Evolutionary conservation across 352 stramenopile genomes (phyloP), one percentile per base, ranked within the genome.

Genomic region (Phytophthora sojae): DNA sequence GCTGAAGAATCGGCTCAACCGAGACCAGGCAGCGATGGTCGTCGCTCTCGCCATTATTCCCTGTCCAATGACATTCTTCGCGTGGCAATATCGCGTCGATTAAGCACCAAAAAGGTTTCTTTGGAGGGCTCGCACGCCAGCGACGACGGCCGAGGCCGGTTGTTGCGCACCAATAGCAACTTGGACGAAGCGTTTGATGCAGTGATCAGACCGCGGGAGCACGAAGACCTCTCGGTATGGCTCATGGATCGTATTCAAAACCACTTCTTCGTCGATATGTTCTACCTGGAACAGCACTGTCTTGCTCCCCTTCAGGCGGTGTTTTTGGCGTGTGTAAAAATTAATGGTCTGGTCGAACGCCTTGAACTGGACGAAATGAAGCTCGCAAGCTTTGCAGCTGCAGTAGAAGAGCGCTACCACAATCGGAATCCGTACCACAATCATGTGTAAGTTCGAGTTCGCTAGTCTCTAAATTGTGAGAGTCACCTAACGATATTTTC

Each of bases 361-460:
- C 73, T 91, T n/a, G 63, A 68, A n/a, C 70, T 90, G 30, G 66
- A 89, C 30, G 77, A 86, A 50, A 61, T 72, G 14, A 88, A 88
- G 35, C 57, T 89, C 12, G 23, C 59, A 25, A 64, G 63, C 26
- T 89, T 93, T 69, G 78, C 75, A 21, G 80, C 57, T 1, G 77
- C 77, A 21, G 70, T 93, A n/a, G 82, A 92, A 53, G 82, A 80
- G n/a, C 79, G 83, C 29, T 92, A 90, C 61, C 77, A 82, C 45
- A 82, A 77, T 35, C 77, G 77, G 39, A 93, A 93, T 61, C 81
- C 83, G 39, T 93, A 92, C 61, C 86, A 93, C 75, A 93, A 93
- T 67, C 77, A 67, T 35, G 61, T 92, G 82, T 89, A 84, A 58
- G 80, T 76, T 17, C 15, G 2, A 32, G 14, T 44, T 44, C 4